Percentiles rank a stretch among this genome's conserved stretches.
Conservation (phyloP, 148 eudicot genomes). For the Cornus suecica region DNA sequence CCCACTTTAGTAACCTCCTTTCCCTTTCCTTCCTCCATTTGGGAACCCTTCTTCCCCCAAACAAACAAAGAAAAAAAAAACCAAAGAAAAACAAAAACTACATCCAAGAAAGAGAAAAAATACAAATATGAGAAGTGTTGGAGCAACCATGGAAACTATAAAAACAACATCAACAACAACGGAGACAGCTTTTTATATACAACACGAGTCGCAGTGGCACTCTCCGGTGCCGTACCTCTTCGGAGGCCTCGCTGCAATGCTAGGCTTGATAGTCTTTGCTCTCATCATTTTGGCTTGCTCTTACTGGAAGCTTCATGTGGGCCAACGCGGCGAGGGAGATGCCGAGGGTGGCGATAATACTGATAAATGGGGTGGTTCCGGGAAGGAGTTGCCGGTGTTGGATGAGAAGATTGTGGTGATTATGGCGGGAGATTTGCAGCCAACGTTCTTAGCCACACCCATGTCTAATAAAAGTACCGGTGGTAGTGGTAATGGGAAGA, state of each 20-base stretch:
- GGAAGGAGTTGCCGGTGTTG: conserved; percentile 19
- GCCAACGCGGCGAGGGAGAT: conserved; percentile 30
- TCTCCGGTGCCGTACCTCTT: conserved; percentile 80
- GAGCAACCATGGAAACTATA: background rate
- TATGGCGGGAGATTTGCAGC: conserved; percentile 63
- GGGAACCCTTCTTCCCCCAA: background rate
- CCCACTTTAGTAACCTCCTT: background rate
- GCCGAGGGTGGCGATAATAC: conserved; percentile 42
- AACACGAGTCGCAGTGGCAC: conserved; percentile 57
- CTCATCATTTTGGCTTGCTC: conserved; percentile 70
- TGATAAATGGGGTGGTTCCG: conserved; percentile 5
- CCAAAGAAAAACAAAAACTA: background rate
- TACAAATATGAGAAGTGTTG: background rate
- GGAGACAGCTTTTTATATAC: conserved; percentile 9
- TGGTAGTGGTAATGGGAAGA: too few relatives aligned
- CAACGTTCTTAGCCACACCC: conserved; percentile 63
- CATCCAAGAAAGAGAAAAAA: background rate
- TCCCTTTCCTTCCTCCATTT: background rate
- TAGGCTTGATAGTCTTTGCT: conserved; percentile 74
- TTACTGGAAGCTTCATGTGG: conserved; percentile 41
- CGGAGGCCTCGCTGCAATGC: conserved; percentile 81
- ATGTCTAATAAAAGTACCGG: too few relatives aligned
- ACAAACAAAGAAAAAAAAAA: background rate
- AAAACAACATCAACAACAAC: background rate
- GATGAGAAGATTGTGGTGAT: conserved; percentile 49